Conservation (phyloP, 2,329 filamentous ascomycete species). For the Plenodomus lindquistii region DNA sequence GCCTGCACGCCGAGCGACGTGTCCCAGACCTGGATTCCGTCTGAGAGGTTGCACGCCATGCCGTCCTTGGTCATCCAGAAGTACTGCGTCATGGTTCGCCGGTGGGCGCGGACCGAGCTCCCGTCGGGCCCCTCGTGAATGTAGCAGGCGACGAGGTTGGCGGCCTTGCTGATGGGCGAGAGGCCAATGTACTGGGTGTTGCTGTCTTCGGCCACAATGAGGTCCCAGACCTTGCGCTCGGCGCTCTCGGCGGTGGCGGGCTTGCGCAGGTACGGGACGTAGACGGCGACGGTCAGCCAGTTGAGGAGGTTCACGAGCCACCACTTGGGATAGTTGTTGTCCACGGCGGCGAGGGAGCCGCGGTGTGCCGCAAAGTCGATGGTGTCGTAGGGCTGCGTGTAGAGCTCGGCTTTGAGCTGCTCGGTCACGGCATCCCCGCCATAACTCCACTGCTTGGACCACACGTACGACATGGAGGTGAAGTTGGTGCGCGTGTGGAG, state of each 20-base stretch:
- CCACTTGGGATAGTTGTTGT: too few relatives aligned
- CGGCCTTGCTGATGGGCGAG: slow-evolving; percentile 1
- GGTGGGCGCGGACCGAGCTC: neutral
- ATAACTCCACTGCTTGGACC: too few relatives aligned
- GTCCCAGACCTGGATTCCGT: slow-evolving; percentile 5
- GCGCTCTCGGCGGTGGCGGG: neutral
- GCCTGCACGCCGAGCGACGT: neutral
- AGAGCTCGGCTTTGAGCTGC: slow-evolving; percentile 3
- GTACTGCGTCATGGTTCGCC: neutral
- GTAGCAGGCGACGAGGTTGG: slow-evolving; percentile 1
- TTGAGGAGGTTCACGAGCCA: too few relatives aligned
- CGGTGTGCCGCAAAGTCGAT: slow-evolving; percentile 1
- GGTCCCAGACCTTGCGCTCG: neutral
- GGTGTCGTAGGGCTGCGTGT: neutral
- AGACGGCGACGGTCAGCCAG: too few relatives aligned
- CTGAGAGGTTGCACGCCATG: neutral
- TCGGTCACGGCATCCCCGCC: too few relatives aligned
- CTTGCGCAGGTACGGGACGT: too few relatives aligned
- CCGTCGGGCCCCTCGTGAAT: neutral
- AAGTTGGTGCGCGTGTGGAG: too few relatives aligned
- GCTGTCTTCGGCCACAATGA: slow-evolving; percentile 1
- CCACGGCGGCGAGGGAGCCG: neutral
- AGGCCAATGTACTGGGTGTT: slow-evolving; percentile 4
- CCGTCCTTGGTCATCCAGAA: slow-evolving; percentile 4
- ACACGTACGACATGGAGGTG: too few relatives aligned